Base-by-base conservation (phyloP, 805 yeast genomes). In the Gaillardinia entomophila region DNA sequence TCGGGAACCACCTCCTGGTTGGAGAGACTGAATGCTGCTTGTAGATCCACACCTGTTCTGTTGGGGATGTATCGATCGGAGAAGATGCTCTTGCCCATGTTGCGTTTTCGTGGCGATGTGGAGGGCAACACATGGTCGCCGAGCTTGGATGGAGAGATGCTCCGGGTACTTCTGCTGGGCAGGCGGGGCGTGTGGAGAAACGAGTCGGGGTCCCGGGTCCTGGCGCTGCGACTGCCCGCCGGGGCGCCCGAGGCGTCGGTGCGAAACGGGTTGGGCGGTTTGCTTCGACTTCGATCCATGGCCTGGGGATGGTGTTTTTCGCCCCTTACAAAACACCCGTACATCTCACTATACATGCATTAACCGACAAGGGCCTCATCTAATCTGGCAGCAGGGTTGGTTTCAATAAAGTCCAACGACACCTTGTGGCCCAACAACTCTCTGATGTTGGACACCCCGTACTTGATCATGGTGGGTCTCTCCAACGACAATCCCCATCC, bases 401-500 rank as follows among this genome's bases (percentile, higher is more conserved):
- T 79, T 67, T 92, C 97, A 48, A 92, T 84, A 62, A 92, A 90
- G 56, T 87, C 96, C 47, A 92, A 73, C 42, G 87, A 77, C 30
- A 92, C 97, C 71, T 94, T 92, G 65, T 92, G 98, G 40, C 99
- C 99, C 55, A 92, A 72, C 52, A 92, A 69, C 62, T 92, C 98
- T 72, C 99, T 82, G 52, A 92, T 92, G 61, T 92, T 92, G 46
- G 87, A 81, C 37, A 92, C 96, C 38, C 82, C 95, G 57, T 92
- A 92, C 66, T 90, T 92, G 62, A 92, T 92, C 99, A 92, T 92
- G 20, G 99, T 92, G 43, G 99, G 99, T 68, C 99, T 82, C 66
- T 92, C 99, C 57, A 92, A 73, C 16, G 95, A 83, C 50, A 92
- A 72, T 53, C 99, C 99, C 88, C 95, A 92, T 41, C 99, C 99